phyloP scores from a whole-genome alignment of 805 yeast genomes.

The Debaryomyces hansenii region DNA sequence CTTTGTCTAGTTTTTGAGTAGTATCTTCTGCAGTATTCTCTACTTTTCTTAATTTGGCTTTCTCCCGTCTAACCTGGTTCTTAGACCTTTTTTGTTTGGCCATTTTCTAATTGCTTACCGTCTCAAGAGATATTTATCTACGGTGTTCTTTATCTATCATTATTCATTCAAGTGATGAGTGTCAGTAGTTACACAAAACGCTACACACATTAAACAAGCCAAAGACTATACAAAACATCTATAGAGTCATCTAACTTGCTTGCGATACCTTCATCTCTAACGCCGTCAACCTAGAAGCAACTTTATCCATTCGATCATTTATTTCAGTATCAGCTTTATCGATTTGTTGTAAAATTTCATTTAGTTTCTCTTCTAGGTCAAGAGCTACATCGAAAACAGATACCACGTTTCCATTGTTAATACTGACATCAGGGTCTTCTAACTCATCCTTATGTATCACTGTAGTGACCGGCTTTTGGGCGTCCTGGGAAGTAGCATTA shows the following conservation, averaged over 20 bases:
- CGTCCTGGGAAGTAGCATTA: neutral
- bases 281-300: constrained; percentile 15
- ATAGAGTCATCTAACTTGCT: neutral
- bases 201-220: too few relatives aligned
- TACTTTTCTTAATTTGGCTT: constrained; percentile 37
- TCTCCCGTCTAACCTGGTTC: constrained; percentile 54
- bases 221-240: neutral
- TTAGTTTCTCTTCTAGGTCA: constrained; percentile 28
- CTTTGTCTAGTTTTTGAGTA: neutral
- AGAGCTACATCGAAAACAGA: constrained; percentile 33
- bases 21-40: constrained; percentile 7
- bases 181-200: constrained; percentile 7
- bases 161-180: constrained; percentile 3
- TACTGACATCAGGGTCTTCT: constrained; percentile 7
- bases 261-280: constrained; percentile 3
- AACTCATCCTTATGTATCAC: neutral
- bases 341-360: constrained; percentile 18
- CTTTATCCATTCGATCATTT: constrained; percentile 21
- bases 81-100: constrained; percentile 41
- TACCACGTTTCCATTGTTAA: constrained; percentile 5
- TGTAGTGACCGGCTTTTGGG: neutral
- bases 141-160: neutral
- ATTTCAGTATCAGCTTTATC: constrained; percentile 29
- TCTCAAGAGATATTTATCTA: neutral
- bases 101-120: constrained; percentile 8